A percentile compares a stretch with the other conserved stretches of the same genome.
These are phyloP conservation scores for Vigna reflexopilosa DNA, from an alignment of 306 rosid genomes.

Conservation along the genomic window DNA sequence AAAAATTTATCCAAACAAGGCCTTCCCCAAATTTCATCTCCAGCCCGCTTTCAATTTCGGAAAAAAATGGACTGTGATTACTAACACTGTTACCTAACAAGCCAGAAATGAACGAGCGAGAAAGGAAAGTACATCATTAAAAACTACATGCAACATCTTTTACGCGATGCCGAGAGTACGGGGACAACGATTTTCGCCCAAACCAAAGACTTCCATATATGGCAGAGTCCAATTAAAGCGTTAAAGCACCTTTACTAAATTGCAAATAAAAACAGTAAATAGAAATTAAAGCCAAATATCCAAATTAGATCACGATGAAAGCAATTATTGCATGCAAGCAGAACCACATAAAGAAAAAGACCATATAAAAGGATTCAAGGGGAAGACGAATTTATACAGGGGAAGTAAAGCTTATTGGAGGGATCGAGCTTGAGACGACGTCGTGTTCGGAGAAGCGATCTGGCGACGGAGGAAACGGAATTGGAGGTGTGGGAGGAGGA, in stretches of 20 bases:
- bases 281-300: not conserved
- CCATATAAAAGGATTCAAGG: not conserved
- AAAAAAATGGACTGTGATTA: not conserved
- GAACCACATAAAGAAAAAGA: not conserved
- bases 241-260: not conserved
- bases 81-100: not conserved
- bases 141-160: not conserved
- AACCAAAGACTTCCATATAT: not conserved
- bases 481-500: constrained; percentile 58
- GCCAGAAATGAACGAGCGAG: not conserved
- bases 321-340: constrained; percentile 35
- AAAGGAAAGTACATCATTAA: constrained; percentile 16
- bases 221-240: constrained; percentile 2
- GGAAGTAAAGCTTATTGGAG: constrained; percentile 85
- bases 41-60: not conserved
- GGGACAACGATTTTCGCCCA: constrained; percentile 6
- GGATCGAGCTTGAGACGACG: constrained; percentile 99
- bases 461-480: constrained; percentile 91
- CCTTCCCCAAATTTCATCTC: not conserved
- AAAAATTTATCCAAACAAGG: not conserved
- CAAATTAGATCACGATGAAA: constrained; percentile 39
- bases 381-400: constrained; percentile 62
- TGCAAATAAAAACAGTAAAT: not conserved
- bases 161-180: not conserved
- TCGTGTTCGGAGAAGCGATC: constrained; percentile 88